Evolutionary conservation across 192 early-diverging fungal genomes (phyloP).

Genomic region (Mortierella claussenii): DNA sequence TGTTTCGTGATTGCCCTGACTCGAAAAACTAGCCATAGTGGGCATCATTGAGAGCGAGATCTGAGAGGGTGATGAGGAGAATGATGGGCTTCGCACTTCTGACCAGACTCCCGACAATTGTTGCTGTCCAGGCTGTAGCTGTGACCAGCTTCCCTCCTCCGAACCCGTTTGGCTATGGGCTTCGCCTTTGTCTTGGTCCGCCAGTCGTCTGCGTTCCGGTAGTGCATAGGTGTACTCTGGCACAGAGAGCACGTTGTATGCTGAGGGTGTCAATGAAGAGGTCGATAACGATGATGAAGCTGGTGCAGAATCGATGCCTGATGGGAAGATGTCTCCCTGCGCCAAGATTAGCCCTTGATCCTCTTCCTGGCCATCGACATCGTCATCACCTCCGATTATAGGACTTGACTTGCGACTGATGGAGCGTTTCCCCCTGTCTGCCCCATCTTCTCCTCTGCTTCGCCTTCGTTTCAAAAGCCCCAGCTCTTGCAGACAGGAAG

Average conservation of each 20-base stretch:
- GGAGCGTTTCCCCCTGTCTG: not conserved
- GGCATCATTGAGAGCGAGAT: constrained; percentile 2
- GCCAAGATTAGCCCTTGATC: not conserved
- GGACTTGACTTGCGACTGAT: not conserved
- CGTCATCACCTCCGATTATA: not conserved
- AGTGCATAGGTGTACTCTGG: constrained; percentile 1
- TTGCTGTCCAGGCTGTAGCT: too few relatives aligned
- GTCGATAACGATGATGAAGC: not conserved
- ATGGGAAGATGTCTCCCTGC: not conserved
- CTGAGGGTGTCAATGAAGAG: not conserved
- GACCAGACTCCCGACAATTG: too few relatives aligned
- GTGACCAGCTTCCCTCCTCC: not conserved
- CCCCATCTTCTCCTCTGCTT: not conserved
- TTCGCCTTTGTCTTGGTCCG: not conserved
- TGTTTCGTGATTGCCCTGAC: not conserved
- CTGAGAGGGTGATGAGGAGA: constrained; percentile 1
- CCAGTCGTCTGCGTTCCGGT: not conserved
- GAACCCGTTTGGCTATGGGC: not conserved
- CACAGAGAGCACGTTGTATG: not conserved
- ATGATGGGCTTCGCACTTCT: not conserved
- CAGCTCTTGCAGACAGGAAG: constrained; percentile 15
- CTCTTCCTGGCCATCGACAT: not conserved
- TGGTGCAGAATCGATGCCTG: not conserved
- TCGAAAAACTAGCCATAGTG: not conserved
- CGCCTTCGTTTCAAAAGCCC: constrained; percentile 1